Evolutionary conservation across 495 filamentous ascomycete species (phyloP), one percentile per base, ranked within the genome.

Genomic region (Rhypophila decipiens): DNA sequence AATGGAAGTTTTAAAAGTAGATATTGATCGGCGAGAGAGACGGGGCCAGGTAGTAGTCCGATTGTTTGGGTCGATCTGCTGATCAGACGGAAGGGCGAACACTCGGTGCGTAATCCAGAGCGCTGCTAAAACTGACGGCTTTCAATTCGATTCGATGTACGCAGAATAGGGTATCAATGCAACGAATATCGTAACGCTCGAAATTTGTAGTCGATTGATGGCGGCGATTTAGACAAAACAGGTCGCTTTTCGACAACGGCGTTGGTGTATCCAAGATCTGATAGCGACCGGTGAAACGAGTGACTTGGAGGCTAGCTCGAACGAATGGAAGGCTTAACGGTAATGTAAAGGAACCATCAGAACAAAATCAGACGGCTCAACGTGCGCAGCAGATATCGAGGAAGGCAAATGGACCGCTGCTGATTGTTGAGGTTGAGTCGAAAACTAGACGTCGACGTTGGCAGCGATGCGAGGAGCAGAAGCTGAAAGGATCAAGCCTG

Each of bases 271-370:
- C 13, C 27, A 31, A 31, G 7, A 7, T 24, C 10, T 11, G 20
- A n/a, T 3, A 18, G 27, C 19, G 33, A 45, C 43, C 11, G 46
- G 55, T n/a, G 52, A 72, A 75, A 71, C 70, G 71, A 75, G 69
- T 66, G 71, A 68, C 67, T 59, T 55, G 53, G 70, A 72, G 71
- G 62, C 71, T 74, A 71, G 70, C 70, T 74, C 71, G 57, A 64
- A 60, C 50, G 65, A 71, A 68, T 51, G 59, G 50, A 65, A 65
- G 47, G 53, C 22, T 49, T 56, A 52, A 56, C 23, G 51, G 55
- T n/a, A 53, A 40, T 20, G 27, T 31, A 9, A 31, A 13, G 47
- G 49, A 39, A 47, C 47, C 51, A 49, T 39, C 46, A 51, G 33
- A 40, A 47, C 42, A 22, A 18, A 49, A 60, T 57, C 40, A 22